Evolutionary conservation across 1,284 basidiomycete genomes (phyloP).

Genomic region (Abortiporus biennis): DNA sequence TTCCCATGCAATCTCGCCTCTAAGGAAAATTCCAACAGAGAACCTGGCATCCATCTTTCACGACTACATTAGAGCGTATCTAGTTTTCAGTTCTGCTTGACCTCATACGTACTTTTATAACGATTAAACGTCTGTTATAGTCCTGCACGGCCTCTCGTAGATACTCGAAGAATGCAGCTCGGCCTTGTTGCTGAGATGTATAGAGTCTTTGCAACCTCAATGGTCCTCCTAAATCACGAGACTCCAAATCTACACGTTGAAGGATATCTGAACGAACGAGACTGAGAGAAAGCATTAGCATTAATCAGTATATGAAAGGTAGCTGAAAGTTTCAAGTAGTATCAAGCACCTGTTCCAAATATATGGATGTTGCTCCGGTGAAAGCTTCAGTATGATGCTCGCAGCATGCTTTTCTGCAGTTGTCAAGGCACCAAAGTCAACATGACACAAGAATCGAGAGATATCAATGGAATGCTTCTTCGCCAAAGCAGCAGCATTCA

Average conservation of each 20-base stretch:
- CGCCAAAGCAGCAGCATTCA: conserved; percentile 39
- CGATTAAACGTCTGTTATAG: conserved; percentile 48
- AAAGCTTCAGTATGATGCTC: conserved; percentile 31
- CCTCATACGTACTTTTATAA: conserved; percentile 43
- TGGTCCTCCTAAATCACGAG: conserved; percentile 42
- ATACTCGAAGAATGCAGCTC: conserved; percentile 56
- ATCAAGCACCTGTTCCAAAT: conserved; percentile 46
- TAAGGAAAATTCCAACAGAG: conserved; percentile 54
- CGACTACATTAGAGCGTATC: neutral
- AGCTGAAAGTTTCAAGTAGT: too few relatives aligned
- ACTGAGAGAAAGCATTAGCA: conserved; percentile 20
- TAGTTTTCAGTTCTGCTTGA: neutral
- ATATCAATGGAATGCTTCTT: conserved; percentile 38
- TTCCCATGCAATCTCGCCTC: conserved; percentile 53
- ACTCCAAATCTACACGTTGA: conserved; percentile 39
- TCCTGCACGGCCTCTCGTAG: conserved; percentile 46
- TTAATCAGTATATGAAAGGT: neutral
- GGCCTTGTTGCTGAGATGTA: conserved; percentile 44
- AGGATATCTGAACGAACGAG: conserved; percentile 54
- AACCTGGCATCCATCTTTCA: conserved; percentile 53
- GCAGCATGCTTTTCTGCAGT: conserved; percentile 48
- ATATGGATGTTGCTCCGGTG: conserved; percentile 33
- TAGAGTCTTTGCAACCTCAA: conserved; percentile 56
- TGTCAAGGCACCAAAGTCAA: conserved; percentile 50
- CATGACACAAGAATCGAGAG: conserved; percentile 36